Conservation (phyloP, 805 yeast species). For the Blastobotrys parvus region DNA sequence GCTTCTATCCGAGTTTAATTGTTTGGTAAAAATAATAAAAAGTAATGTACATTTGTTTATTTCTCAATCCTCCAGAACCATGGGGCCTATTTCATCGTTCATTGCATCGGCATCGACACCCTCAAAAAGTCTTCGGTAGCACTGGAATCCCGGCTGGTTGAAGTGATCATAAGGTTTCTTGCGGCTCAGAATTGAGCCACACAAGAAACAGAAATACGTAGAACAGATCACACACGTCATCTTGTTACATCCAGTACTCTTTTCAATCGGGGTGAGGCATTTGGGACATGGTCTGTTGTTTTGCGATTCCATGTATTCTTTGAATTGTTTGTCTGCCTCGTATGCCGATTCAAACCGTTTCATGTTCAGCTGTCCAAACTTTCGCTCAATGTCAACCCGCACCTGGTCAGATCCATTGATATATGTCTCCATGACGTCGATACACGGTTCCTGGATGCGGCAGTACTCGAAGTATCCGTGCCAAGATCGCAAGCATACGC, state of each 20-base stretch:
- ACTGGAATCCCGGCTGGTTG: slow-evolving; percentile 8
- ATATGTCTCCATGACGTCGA: slow-evolving; percentile 9
- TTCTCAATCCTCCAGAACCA: not conserved
- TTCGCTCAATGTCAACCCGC: slow-evolving; percentile 8
- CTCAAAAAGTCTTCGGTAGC: slow-evolving; percentile 15
- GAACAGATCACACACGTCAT: slow-evolving; percentile 16
- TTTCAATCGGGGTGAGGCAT: slow-evolving; percentile 16
- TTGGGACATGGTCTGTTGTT: slow-evolving; percentile 12
- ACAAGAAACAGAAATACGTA: slow-evolving; percentile 15
- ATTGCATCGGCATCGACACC: slow-evolving; percentile 10
- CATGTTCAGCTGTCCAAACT: slow-evolving; percentile 18
- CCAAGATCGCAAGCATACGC: slow-evolving; percentile 17
- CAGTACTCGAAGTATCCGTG: slow-evolving; percentile 18
- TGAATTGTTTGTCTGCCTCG: slow-evolving; percentile 11
- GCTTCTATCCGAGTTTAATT: slow-evolving; percentile 30
- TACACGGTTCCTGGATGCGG: slow-evolving; percentile 11
- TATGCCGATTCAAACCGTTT: slow-evolving; percentile 6
- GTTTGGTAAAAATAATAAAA: not conserved
- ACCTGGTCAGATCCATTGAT: slow-evolving; percentile 10
- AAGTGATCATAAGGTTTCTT: slow-evolving; percentile 17
- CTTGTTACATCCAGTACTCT: slow-evolving; percentile 16
- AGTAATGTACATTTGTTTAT: not conserved
- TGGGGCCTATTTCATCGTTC: not conserved
- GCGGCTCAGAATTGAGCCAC: slow-evolving; percentile 7
- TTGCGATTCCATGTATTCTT: slow-evolving; percentile 11